phyloP scores from a whole-genome alignment of 2,329 filamentous ascomycete genomes.

The Fusarium torulosum region DNA sequence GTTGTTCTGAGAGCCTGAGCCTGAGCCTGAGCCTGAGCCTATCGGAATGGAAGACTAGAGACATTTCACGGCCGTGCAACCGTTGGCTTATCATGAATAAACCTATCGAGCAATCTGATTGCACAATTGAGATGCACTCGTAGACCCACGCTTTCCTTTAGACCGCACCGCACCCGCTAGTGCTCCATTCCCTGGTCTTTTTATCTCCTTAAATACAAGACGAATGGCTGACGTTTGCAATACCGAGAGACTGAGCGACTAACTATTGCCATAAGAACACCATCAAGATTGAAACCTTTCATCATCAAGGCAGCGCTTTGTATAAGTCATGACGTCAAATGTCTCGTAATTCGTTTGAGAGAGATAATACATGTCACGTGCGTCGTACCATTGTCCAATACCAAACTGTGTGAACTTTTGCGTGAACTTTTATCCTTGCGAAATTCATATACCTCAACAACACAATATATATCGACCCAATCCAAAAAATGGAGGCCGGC shows the following conservation, averaged over 20 bases:
- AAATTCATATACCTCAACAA: background rate
- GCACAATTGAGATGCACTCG: too few species aligned
- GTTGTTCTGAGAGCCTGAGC: background rate
- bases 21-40: too few species aligned
- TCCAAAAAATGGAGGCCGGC: conserved; percentile 25
- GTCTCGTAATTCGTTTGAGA: background rate
- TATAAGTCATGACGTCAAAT: background rate
- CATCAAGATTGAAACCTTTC: too few species aligned
- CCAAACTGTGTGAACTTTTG: conserved; percentile 8
- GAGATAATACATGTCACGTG: conserved; percentile 17
- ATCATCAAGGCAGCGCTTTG: too few species aligned
- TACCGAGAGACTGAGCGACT: too few species aligned
- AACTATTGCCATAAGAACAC: too few species aligned
- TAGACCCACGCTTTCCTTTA: too few species aligned
- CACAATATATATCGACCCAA: background rate
- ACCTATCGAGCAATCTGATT: too few species aligned
- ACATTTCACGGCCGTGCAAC: background rate
- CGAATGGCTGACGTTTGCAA: too few species aligned
- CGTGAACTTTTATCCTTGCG: background rate
- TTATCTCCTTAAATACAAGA: too few species aligned
- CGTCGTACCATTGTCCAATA: background rate
- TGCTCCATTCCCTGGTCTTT: too few species aligned
- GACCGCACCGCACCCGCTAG: too few species aligned
- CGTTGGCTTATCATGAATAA: background rate
- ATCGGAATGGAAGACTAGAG: background rate